Conservation (phyloP, 2,329 filamentous ascomycete species). For the Aspergillus arachidicola region DNA sequence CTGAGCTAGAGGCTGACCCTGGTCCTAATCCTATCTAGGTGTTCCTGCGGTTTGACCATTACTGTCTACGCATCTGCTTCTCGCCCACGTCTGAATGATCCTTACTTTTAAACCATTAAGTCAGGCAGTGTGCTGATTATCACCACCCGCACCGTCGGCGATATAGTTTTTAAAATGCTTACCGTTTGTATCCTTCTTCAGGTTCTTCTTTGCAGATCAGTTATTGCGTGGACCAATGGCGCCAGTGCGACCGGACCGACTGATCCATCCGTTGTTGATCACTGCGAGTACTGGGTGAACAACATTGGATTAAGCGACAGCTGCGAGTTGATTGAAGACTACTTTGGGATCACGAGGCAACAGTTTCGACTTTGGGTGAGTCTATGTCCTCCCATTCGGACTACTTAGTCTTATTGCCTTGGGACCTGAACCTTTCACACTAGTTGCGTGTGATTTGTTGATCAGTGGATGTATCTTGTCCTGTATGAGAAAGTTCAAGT, state of each 20-base stretch:
- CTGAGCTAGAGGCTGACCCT: too few relatives aligned
- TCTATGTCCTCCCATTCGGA: not conserved
- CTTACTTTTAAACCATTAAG: too few relatives aligned
- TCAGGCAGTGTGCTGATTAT: not conserved
- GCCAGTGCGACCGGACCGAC: conserved; percentile 10
- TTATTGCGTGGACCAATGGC: conserved; percentile 3
- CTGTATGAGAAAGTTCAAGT: not conserved
- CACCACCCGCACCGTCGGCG: too few relatives aligned
- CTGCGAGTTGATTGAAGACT: conserved; percentile 10
- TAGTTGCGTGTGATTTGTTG: not conserved
- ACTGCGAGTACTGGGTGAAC: conserved; percentile 16
- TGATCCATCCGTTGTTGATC: conserved; percentile 10
- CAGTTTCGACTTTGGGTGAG: not conserved
- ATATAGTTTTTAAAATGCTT: too few relatives aligned
- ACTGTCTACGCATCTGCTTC: too few relatives aligned
- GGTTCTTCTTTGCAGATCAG: not conserved
- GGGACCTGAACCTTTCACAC: not conserved
- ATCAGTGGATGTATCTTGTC: rapidly evolving
- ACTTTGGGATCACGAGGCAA: conserved; percentile 11
- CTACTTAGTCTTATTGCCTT: not conserved
- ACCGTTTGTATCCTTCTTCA: not conserved
- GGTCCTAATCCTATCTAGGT: too few relatives aligned
- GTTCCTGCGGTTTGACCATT: too few relatives aligned
- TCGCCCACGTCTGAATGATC: too few relatives aligned
- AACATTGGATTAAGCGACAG: conserved; percentile 11